These are phyloP conservation scores for Dactylellina parvicollis DNA, from an alignment of 2,329 filamentous ascomycete genomes.

Conservation along the genomic window DNA sequence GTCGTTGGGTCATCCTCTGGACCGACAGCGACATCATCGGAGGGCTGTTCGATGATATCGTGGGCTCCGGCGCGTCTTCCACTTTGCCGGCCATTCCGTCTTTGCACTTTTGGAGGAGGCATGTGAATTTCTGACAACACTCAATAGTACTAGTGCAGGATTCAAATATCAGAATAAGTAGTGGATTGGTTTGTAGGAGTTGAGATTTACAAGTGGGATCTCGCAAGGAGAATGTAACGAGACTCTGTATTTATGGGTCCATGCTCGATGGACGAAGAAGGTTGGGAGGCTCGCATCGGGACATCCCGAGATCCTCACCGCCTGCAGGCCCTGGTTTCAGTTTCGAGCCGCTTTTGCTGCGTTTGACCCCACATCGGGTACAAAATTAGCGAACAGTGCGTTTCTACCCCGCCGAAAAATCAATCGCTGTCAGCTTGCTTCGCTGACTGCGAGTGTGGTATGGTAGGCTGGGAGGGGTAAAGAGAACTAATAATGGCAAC, in stretches of 20 bases:
- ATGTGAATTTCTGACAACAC: too few relatives aligned
- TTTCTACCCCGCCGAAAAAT: neutral
- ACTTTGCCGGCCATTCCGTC: neutral
- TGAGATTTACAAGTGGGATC: too few relatives aligned
- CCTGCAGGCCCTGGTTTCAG: neutral
- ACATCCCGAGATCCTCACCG: neutral
- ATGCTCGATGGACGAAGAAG: too few relatives aligned
- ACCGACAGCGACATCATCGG: neutral
- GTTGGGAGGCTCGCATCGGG: too few relatives aligned
- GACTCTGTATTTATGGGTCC: too few relatives aligned
- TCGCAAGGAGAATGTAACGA: too few relatives aligned
- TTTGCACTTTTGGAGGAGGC: neutral
- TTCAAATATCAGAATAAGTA: too few relatives aligned
- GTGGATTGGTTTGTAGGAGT: too few relatives aligned
- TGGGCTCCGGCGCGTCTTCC: neutral
- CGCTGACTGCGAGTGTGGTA: slow-evolving; percentile 22
- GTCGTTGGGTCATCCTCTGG: slow-evolving; percentile 5
- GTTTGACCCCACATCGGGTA: neutral
- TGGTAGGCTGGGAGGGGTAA: neutral
- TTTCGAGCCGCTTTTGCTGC: neutral
- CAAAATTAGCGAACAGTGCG: neutral
- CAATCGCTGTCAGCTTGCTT: slow-evolving; percentile 13
- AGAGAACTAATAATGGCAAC: slow-evolving; percentile 11
- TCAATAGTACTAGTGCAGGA: too few relatives aligned
- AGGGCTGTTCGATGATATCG: slow-evolving; percentile 8